phyloP scores from a whole-genome alignment of 2,329 filamentous ascomycete genomes.

The Aspergillus carbonarius region DNA sequence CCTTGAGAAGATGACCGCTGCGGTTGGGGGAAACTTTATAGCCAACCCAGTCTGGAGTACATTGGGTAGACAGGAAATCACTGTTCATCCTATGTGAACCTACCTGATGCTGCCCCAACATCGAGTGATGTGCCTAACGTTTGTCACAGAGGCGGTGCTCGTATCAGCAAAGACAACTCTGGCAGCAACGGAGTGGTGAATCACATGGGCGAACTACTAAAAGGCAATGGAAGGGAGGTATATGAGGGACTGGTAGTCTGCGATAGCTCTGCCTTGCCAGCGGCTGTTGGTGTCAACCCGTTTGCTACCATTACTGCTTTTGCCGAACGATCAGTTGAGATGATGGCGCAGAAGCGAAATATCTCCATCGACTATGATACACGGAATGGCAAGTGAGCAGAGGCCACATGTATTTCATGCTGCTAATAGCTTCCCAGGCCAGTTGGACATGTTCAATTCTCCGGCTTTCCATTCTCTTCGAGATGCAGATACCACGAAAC shows the following conservation, averaged over 20 bases:
- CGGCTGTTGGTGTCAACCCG: slow-evolving; percentile 55
- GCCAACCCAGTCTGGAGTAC: slow-evolving; percentile 40
- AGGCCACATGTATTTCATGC: background rate
- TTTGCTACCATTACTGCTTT: slow-evolving; percentile 69
- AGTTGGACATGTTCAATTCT: slow-evolving; percentile 6
- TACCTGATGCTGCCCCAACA: background rate
- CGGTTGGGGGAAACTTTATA: slow-evolving; percentile 22
- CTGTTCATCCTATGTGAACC: background rate
- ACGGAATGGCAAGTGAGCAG: slow-evolving; percentile 7
- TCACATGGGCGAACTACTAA: slow-evolving; percentile 61
- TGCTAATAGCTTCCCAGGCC: background rate
- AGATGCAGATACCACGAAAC: background rate
- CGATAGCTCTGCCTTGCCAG: slow-evolving; percentile 61
- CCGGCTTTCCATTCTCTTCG: background rate
- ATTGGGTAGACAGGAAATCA: background rate
- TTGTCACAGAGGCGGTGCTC: slow-evolving; percentile 65
- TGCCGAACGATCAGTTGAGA: slow-evolving; percentile 62
- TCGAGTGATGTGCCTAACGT: slow-evolving; percentile 48
- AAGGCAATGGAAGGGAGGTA: slow-evolving; percentile 51
- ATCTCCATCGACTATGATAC: slow-evolving; percentile 46
- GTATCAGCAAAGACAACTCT: slow-evolving; percentile 61
- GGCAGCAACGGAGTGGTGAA: slow-evolving; percentile 60
- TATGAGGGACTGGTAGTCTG: slow-evolving; percentile 61
- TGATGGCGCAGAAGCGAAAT: slow-evolving; percentile 44
- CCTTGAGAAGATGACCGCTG: slow-evolving; percentile 5